Evolutionary conservation across 129 eudicot genomes (phyloP), one percentile per base, ranked within the genome.

Genomic region (Glebionis coronaria): DNA sequence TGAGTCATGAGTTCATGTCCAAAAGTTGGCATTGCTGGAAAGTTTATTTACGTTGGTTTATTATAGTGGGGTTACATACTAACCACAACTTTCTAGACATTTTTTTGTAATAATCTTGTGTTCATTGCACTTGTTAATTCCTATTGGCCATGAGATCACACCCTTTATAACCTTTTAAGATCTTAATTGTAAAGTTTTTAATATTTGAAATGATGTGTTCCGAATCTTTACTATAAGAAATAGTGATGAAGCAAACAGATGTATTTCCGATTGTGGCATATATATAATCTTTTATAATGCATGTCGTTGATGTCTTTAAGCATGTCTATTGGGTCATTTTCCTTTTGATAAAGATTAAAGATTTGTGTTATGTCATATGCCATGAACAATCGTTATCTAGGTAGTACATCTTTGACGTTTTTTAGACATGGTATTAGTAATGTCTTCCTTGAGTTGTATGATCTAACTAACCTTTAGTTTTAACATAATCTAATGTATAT

Each of bases 1-100:
- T 75, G 84, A 47, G 45, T 45, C 80, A 74, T 70, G 84, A 47
- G 58, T 45, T 80, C 65, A 51, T 69, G 54, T 59, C 42, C 52
- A 56, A 69, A 69, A 71, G 54, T 65, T 75, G 61, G 71, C 74
- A 70, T 70, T 67, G 75, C 56, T 75, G 78, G 71, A 66, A 75
- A 71, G 69, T 40, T n/a, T 23, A 38, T 3, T 46, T 21, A 4
- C 63, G 42, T 47, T 44, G 45, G 63, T 60, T 63, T 5, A 21
- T 63, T 5, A 21, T 63, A 71, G 80, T 80, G 84, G 84, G 56
- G 18, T 55, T 72, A 27, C 63, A 57, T 13, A 64, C 82, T 73
- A 71, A 61, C 76, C 58, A 55, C 57, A 23, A n/a, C 44, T 18
- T 23, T 23, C 14, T 27, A 62, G 2, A 14, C 54, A 56, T 25